These are phyloP conservation scores for Amylostereum areolatum DNA, from an alignment of 1,284 basidiomycete species.

Conservation along the genomic window DNA sequence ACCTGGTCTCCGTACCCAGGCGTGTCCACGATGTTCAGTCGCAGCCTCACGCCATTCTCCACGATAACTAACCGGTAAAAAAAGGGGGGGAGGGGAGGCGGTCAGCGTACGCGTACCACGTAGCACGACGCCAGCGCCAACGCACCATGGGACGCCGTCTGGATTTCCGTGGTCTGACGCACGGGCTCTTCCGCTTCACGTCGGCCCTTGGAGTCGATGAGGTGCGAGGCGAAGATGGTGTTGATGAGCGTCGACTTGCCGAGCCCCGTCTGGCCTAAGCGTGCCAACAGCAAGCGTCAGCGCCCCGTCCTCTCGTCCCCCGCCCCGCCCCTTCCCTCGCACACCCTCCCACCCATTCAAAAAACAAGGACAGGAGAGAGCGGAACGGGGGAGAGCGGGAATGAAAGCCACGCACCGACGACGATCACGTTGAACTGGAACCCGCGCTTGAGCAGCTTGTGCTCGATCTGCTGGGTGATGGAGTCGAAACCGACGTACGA, in stretches of 20 bases:
- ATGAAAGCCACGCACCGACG: conserved; percentile 60
- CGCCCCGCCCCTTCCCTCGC: background rate
- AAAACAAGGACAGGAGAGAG: conserved; percentile 3
- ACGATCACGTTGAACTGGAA: conserved; percentile 99
- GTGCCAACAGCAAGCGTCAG: conserved; percentile 1
- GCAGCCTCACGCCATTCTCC: conserved; percentile 93
- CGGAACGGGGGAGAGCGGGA: background rate
- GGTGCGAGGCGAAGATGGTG: conserved; percentile 97
- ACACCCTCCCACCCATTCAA: background rate
- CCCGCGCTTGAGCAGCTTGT: conserved; percentile 97
- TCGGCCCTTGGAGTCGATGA: conserved; percentile 97
- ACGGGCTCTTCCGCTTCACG: conserved; percentile 83
- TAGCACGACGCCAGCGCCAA: conserved; percentile 11
- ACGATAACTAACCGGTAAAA: conserved; percentile 66
- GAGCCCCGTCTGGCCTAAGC: conserved; percentile 88
- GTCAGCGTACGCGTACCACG: conserved; percentile 1
- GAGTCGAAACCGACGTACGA: conserved; percentile 94
- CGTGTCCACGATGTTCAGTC: conserved; percentile 98
- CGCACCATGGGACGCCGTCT: conserved; percentile 90
- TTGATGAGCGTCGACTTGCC: conserved; percentile 99
- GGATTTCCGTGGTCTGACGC: conserved; percentile 94
- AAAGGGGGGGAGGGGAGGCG: background rate
- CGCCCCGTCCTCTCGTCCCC: background rate
- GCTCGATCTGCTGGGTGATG: conserved; percentile 97
- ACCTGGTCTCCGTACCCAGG: conserved; percentile 98